Evolutionary conservation across 2,329 filamentous ascomycete species (phyloP).

Genomic region (Hypoxylon sp.): DNA sequence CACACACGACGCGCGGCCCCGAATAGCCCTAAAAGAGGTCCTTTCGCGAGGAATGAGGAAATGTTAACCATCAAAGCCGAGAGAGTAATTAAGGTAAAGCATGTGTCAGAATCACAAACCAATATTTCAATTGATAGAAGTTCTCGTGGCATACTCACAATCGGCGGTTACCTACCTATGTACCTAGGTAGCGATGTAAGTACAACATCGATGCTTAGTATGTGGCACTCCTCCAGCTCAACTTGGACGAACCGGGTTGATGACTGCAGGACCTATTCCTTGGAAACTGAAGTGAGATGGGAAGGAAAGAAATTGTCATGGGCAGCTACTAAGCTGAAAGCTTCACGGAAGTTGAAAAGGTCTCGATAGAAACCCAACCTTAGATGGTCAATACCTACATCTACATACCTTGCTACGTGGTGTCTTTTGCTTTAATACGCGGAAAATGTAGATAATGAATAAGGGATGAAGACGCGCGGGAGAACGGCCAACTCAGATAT

Average conservation of each 20-base stretch:
- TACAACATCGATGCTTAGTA: conserved; percentile 14
- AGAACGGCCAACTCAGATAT: conserved; percentile 38
- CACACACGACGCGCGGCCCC: conserved; percentile 40
- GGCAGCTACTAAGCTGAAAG: conserved; percentile 4
- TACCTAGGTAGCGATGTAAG: too few species aligned
- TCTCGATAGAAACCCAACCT: conserved; percentile 7
- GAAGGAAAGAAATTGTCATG: not conserved
- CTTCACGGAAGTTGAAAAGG: conserved; percentile 5
- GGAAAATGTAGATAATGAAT: conserved; percentile 11
- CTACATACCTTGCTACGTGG: conserved; percentile 27
- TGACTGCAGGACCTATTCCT: conserved; percentile 1
- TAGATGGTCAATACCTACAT: conserved; percentile 11
- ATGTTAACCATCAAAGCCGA: not conserved
- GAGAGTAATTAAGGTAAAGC: not conserved
- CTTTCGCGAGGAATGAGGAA: not conserved
- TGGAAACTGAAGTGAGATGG: conserved; percentile 19
- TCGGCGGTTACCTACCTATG: conserved; percentile 12
- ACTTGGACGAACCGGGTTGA: conserved; percentile 12
- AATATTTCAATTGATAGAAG: conserved; percentile 26
- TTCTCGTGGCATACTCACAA: conserved; percentile 18
- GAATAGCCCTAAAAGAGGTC: conserved; percentile 7
- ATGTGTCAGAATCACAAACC: conserved; percentile 9
- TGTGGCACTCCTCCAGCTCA: conserved; percentile 12
- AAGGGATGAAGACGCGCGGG: conserved; percentile 35
- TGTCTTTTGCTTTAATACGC: conserved; percentile 25